These are phyloP conservation scores for Daldinia loculata DNA, from an alignment of 495 filamentous ascomycete species.

Conservation along the genomic window DNA sequence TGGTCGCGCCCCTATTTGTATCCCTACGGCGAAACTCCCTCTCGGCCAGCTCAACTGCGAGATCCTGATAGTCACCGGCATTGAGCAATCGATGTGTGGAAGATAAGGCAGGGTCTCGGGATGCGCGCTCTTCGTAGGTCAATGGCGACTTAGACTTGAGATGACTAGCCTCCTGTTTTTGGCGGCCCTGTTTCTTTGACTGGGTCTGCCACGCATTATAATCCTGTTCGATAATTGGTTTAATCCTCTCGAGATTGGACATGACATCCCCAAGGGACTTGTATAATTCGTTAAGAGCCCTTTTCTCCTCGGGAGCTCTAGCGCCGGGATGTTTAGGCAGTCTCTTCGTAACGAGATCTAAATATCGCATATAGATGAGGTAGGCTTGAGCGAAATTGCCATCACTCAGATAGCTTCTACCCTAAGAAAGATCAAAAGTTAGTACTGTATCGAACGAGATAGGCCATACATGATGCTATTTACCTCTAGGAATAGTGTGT, in stretches of 20 bases:
- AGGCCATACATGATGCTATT: not conserved
- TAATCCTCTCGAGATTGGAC: slow-evolving; percentile 67
- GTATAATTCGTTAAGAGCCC: slow-evolving; percentile 32
- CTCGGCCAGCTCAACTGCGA: slow-evolving; percentile 80
- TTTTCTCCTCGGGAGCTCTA: slow-evolving; percentile 56
- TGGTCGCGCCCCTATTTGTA: slow-evolving; percentile 62
- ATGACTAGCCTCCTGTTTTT: slow-evolving; percentile 21
- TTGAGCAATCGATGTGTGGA: slow-evolving; percentile 62
- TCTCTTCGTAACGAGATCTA: slow-evolving; percentile 70
- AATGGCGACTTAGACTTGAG: slow-evolving; percentile 12
- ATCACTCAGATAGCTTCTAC: slow-evolving; percentile 79
- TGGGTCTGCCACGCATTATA: slow-evolving; percentile 47
- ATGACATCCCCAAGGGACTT: slow-evolving; percentile 45
- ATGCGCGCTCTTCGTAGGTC: slow-evolving; percentile 50
- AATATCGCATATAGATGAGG: slow-evolving; percentile 83
- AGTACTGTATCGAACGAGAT: slow-evolving; percentile 8
- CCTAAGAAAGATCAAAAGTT: slow-evolving; percentile 40
- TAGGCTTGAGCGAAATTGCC: slow-evolving; percentile 88
- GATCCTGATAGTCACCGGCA: slow-evolving; percentile 73
- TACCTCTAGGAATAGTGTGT: slow-evolving; percentile 82
- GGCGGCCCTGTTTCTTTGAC: slow-evolving; percentile 22
- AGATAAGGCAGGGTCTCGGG: slow-evolving; percentile 58
- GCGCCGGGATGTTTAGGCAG: slow-evolving; percentile 72
- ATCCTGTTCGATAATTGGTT: slow-evolving; percentile 50
- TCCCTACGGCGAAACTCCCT: slow-evolving; percentile 77